Percentiles rank a stretch among this genome's conserved stretches.
phyloP scores from a whole-genome alignment of 306 rosid genomes.

The Lathyrus sativus region DNA sequence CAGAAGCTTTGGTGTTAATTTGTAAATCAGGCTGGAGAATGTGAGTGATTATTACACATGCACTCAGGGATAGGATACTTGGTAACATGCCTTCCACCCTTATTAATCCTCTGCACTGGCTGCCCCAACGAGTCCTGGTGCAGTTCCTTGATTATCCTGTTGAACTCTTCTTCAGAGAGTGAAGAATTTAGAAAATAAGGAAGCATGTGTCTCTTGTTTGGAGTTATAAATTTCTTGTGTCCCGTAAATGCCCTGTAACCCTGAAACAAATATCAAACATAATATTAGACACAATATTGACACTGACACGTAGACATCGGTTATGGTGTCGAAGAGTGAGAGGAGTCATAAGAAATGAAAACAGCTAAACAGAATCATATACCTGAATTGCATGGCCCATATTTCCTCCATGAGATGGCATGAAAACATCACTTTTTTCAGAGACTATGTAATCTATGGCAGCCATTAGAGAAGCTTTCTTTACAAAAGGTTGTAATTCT shows the following conservation, averaged over 20 bases:
- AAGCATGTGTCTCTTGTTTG: conserved; percentile 92
- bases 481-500: conserved; percentile 72
- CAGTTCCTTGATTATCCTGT: conserved; percentile 60
- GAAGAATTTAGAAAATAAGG: conserved; percentile 69
- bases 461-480: conserved; percentile 87
- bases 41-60: conserved; percentile 73
- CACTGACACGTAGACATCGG: background rate
- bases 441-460: conserved; percentile 91
- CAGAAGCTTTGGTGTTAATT: conserved; percentile 32
- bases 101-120: conserved; percentile 69
- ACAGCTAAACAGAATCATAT: too few species aligned
- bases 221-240: conserved; percentile 92
- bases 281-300: background rate
- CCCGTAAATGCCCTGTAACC: conserved; percentile 90
- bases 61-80: conserved; percentile 87
- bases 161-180: conserved; percentile 73
- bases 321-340: too few species aligned
- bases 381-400: conserved; percentile 99
- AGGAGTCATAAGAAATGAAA: too few species aligned
- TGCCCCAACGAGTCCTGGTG: conserved; percentile 84
- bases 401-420: conserved; percentile 99
- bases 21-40: conserved; percentile 27
- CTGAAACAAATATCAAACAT: conserved; percentile 42
- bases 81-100: conserved; percentile 79
- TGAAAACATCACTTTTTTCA: conserved; percentile 87